Evolutionary conservation across 1,284 basidiomycete species (phyloP).

Genomic region (Ceratobasidium sp.): DNA sequence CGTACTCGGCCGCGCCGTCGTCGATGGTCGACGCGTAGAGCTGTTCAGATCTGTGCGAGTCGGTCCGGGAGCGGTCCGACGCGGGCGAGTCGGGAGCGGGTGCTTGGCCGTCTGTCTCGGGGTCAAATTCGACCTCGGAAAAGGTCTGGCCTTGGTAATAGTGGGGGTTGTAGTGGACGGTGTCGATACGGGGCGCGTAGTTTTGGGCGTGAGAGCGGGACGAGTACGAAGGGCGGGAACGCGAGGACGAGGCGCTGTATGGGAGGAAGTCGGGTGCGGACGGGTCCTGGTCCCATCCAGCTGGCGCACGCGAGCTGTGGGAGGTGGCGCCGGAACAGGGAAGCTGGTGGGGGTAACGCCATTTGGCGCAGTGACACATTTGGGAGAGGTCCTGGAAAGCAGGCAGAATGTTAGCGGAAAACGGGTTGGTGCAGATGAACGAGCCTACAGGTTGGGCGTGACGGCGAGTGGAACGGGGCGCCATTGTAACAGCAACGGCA

Average conservation of each 20-base stretch:
- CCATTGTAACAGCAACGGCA: neutral
- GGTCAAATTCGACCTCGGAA: slow-evolving; percentile 38
- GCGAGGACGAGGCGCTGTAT: slow-evolving; percentile 1
- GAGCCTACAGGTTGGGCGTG: slow-evolving; percentile 11
- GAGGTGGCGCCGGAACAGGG: slow-evolving; percentile 4
- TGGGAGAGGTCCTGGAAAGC: slow-evolving; percentile 20
- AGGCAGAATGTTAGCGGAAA: neutral
- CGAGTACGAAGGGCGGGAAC: slow-evolving; percentile 15
- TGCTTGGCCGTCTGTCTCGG: slow-evolving; percentile 34
- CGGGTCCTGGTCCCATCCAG: slow-evolving; percentile 32
- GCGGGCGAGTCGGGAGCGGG: slow-evolving; percentile 35
- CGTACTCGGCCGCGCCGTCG: slow-evolving; percentile 29
- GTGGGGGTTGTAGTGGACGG: slow-evolving; percentile 37
- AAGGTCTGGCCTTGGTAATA: slow-evolving; percentile 38
- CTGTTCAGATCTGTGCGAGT: slow-evolving; percentile 36
- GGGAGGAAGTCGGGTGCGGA: slow-evolving; percentile 38
- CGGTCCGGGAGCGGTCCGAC: slow-evolving; percentile 35
- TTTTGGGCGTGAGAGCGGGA: slow-evolving; percentile 12
- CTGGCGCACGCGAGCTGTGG: neutral
- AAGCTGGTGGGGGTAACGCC: slow-evolving; percentile 37
- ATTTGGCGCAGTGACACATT: slow-evolving; percentile 28
- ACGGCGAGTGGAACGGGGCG: slow-evolving; percentile 21
- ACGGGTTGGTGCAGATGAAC: neutral
- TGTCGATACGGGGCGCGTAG: slow-evolving; percentile 23
- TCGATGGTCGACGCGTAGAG: slow-evolving; percentile 29